These are phyloP conservation scores for Tetrapisispora nanseiensis DNA, from an alignment of 805 yeast species.

Conservation along the genomic window DNA sequence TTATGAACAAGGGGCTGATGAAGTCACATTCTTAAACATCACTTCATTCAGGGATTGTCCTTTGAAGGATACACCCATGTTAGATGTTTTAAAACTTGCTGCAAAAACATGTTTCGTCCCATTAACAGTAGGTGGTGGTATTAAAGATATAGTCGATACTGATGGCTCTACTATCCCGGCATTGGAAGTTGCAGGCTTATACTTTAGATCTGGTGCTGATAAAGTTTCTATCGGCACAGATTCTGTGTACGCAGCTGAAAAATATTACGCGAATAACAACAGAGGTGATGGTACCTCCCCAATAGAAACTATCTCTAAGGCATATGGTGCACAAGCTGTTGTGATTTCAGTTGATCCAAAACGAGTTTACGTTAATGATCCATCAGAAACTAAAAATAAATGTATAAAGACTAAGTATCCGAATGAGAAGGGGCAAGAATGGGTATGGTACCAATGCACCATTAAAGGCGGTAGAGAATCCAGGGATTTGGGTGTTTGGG, in stretches of 20 bases:
- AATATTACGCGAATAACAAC: slow-evolving; percentile 51
- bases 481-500: slow-evolving; percentile 84
- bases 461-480: slow-evolving; percentile 93
- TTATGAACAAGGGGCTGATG: slow-evolving; percentile 94
- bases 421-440: slow-evolving; percentile 85
- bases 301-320: slow-evolving; percentile 83
- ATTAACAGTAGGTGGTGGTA: slow-evolving; percentile 97
- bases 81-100: slow-evolving; percentile 71
- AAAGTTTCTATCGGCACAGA: slow-evolving; percentile 97
- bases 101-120: slow-evolving; percentile 94
- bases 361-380: slow-evolving; percentile 57
- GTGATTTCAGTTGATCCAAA: slow-evolving; percentile 98
- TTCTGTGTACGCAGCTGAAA: slow-evolving; percentile 87
- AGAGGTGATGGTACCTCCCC: slow-evolving; percentile 69
- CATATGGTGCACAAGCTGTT: slow-evolving; percentile 95
- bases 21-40: slow-evolving; percentile 86
- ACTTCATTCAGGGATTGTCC: slow-evolving; percentile 96
- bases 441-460: slow-evolving; percentile 91
- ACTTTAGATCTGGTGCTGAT: slow-evolving; percentile 96
- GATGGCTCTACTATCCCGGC: slow-evolving; percentile 75
- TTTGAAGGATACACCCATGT: slow-evolving; percentile 86
- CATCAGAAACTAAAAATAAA: slow-evolving; percentile 50
- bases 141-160: slow-evolving; percentile 81
- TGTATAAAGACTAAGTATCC: slow-evolving; percentile 52
- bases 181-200: slow-evolving; percentile 78